Evolutionary conservation across 192 early-diverging fungal genomes (phyloP).

Genomic region (Mortierella antarctica): DNA sequence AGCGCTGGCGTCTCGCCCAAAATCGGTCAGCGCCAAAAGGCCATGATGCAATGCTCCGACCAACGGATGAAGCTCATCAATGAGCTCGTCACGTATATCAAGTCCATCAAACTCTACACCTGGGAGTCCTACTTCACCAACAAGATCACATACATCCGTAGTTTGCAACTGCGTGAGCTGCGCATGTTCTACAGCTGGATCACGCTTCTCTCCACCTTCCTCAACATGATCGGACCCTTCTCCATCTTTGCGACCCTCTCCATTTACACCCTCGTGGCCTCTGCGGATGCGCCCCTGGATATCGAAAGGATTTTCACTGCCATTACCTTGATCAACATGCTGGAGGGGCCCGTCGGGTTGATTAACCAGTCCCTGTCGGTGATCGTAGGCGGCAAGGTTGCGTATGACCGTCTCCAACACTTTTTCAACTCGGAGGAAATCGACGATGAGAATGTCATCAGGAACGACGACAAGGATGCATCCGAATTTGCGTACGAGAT

Average conservation of each 20-base stretch:
- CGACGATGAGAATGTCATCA: constrained; percentile 68
- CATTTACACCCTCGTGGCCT: constrained; percentile 34
- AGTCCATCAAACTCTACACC: constrained; percentile 77
- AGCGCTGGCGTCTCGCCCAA: not conserved
- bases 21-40: not conserved
- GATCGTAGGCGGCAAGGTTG: constrained; percentile 73
- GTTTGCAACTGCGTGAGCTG: constrained; percentile 42
- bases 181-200: constrained; percentile 26
- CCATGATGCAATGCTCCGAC: constrained; percentile 52
- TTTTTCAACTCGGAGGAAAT: constrained; percentile 81
- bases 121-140: constrained; percentile 68
- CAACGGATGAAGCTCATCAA: constrained; percentile 75
- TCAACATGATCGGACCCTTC: constrained; percentile 44
- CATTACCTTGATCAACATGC: constrained; percentile 80
- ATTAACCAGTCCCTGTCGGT: constrained; percentile 72
- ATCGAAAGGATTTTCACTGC: constrained; percentile 76
- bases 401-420: constrained; percentile 69
- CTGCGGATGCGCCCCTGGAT: constrained; percentile 53
- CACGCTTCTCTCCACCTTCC: not conserved
- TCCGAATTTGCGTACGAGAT: constrained; percentile 34
- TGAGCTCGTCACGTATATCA: constrained; percentile 72
- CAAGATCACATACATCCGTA: constrained; percentile 39
- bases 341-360: constrained; percentile 75
- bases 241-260: constrained; percentile 56
- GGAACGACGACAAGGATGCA: constrained; percentile 14